phyloP scores from a whole-genome alignment of 176 grass and related monocot species.

The Rhynchospora tenuis region DNA sequence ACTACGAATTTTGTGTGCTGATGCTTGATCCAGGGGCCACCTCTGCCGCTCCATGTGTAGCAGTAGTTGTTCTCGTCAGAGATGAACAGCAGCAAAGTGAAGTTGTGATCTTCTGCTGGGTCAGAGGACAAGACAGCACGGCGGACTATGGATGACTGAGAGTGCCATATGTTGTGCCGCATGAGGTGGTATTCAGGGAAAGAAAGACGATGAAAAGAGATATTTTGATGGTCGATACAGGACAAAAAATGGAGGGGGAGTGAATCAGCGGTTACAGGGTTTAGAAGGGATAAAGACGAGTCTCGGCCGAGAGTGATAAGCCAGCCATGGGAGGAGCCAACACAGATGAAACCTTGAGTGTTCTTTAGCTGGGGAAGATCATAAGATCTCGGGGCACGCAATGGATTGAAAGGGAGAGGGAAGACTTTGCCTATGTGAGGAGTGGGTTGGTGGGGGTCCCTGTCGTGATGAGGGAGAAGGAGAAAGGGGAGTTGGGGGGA shows the following conservation, averaged over 20 bases:
- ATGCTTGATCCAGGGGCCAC: background rate
- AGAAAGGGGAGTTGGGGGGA: background rate
- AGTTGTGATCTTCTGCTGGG: background rate
- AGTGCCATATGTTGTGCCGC: background rate
- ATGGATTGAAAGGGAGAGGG: background rate
- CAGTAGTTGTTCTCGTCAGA: background rate
- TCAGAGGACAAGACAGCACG: background rate
- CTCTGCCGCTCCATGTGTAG: background rate
- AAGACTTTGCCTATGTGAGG: background rate
- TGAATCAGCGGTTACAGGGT: background rate
- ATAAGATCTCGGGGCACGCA: background rate
- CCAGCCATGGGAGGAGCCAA: background rate
- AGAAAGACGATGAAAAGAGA: background rate
- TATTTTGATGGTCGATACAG: background rate
- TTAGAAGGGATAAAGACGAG: background rate
- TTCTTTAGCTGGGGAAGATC: background rate
- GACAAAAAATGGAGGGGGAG: background rate
- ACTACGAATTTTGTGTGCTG: background rate
- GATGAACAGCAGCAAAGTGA: background rate
- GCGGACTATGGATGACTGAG: background rate
- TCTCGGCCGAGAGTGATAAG: background rate
- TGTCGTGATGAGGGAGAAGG: background rate
- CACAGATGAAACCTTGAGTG: background rate
- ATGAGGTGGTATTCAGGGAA: background rate
- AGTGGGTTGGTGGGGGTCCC: background rate